Base-by-base conservation (phyloP, 495 filamentous ascomycete species). In the Polyplosphaeria fusca region DNA sequence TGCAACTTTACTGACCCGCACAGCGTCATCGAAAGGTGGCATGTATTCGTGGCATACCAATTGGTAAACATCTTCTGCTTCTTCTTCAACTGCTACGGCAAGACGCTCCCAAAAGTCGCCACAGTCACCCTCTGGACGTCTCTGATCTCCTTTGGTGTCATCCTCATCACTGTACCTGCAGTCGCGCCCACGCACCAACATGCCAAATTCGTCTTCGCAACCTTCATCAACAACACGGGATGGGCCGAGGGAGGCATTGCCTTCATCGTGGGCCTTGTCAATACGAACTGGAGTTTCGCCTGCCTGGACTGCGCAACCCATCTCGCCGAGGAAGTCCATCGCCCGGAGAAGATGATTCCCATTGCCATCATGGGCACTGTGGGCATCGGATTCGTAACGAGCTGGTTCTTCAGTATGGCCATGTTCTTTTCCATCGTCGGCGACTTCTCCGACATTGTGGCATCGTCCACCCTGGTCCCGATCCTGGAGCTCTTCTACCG, bases 251-350 rank as follows among this genome's bases (percentile, higher is more conserved):
- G 77, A 46, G 80, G 74, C 12, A 84, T 85, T 49, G 82, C 80
- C n/a, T 85, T 85, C 68, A 83, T 86, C 44, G 76, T 82, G 27
- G 83, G 83, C 12, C 69, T 85, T 19, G 78, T 84, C 58, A 82
- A 82, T 64, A 74, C 79, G 18, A 83, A 83, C 58, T 85, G 78
- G 76, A 74, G 75, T 47, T 84, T 85, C 58, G 75, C 79, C 26
- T 81, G 80, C 60, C 71, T 86, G 14, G 83, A 86, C 65, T 76
- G 74, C 22, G 81, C 79, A 0, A 80, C 79, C 0, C 83, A 86
- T 64, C 68, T 86, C n/a, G 79, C 83, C 2, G 83, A 86, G 64
- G 83, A 85, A 66, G 75, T 84, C 7, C 75, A 77, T 7, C 63
- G 65, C 2, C 77, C 77, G 1, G 74, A 76, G 49, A 63, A 67